Evolutionary conservation across 768 basidiomycete species (phyloP).

Genomic region (Lactarius indigo): DNA sequence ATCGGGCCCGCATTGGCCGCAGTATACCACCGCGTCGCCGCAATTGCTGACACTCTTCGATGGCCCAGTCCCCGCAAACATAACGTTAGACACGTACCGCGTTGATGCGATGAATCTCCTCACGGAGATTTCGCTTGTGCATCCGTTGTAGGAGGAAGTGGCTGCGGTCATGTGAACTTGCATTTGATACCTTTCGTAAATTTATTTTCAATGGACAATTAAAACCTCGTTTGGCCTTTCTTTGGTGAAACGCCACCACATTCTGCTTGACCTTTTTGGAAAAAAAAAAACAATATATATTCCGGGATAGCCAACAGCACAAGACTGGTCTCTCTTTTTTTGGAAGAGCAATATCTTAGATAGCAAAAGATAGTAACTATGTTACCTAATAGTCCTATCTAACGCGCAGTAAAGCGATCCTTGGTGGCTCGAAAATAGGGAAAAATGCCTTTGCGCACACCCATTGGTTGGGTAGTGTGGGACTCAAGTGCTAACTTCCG

Average conservation of each 20-base stretch:
- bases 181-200: background rate
- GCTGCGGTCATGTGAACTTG: background rate
- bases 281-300: too few relatives aligned
- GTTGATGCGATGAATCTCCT: background rate
- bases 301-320: too few relatives aligned
- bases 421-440: too few relatives aligned
- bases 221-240: background rate
- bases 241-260: background rate
- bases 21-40: constrained; percentile 12
- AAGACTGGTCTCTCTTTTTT: too few relatives aligned
- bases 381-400: too few relatives aligned
- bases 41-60: constrained; percentile 22
- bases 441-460: too few relatives aligned
- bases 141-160: background rate
- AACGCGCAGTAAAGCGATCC: too few relatives aligned
- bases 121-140: constrained; percentile 6
- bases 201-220: background rate
- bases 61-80: background rate
- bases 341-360: too few relatives aligned
- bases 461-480: too few relatives aligned
- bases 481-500: too few relatives aligned
- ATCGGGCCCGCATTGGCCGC: constrained; percentile 17
- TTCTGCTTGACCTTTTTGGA: too few relatives aligned
- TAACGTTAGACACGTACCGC: constrained; percentile 27
- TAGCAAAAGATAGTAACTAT: too few relatives aligned